These are phyloP conservation scores for Candida arabinofermentans DNA, from an alignment of 805 yeast species.

Conservation along the genomic window DNA sequence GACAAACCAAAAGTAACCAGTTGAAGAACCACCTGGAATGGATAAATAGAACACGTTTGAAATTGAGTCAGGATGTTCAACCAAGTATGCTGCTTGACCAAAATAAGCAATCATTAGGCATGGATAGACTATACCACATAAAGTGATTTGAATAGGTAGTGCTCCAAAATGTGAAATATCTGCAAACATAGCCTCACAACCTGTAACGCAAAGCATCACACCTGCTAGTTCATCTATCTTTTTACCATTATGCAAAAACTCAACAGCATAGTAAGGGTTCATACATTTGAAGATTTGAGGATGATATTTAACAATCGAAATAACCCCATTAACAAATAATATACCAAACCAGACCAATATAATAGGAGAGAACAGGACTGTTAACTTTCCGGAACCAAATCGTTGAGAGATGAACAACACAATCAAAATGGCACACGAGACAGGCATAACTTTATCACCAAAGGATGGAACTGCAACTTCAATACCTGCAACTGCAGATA, in stretches of 20 bases:
- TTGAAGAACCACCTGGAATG: conserved; percentile 45
- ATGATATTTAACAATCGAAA: conserved; percentile 36
- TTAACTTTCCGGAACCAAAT: conserved; percentile 47
- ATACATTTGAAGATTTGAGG: conserved; percentile 45
- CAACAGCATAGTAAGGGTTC: conserved; percentile 49
- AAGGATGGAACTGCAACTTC: conserved; percentile 47
- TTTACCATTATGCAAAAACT: conserved; percentile 32
- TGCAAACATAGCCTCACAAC: conserved; percentile 63
- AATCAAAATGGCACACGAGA: conserved; percentile 45
- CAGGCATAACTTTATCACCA: conserved; percentile 38
- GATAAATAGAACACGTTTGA: conserved; percentile 45
- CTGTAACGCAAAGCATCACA: conserved; percentile 53
- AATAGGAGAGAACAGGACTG: conserved; percentile 50
- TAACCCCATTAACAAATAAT: conserved; percentile 42
- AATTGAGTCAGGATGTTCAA: conserved; percentile 35
- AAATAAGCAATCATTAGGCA: conserved; percentile 48
- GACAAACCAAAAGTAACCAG: conserved; percentile 46
- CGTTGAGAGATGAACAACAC: conserved; percentile 43
- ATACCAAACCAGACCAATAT: conserved; percentile 48
- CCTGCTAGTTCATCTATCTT: conserved; percentile 42
- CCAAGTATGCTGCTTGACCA: conserved; percentile 54
- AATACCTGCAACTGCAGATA: conserved; percentile 54
- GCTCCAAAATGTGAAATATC: conserved; percentile 56
- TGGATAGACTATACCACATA: conserved; percentile 46
- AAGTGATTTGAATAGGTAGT: conserved; percentile 45